Base-by-base conservation (phyloP, 108 stramenopile genomes). In the Nannochloropsis gaditana region DNA sequence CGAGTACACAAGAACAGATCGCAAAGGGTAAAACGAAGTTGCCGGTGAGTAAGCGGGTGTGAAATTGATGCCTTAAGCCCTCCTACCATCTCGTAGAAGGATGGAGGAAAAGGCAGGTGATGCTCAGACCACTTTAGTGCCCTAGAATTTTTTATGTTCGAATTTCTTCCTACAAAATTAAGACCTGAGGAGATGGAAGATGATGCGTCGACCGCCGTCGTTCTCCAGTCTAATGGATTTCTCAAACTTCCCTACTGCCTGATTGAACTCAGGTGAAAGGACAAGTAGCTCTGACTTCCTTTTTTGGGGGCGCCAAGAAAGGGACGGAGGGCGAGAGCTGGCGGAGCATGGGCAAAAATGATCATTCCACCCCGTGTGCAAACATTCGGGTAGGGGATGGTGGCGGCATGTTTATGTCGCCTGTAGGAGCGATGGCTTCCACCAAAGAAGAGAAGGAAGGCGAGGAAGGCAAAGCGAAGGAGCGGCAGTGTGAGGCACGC, bases 291-390 rank as follows among this genome's bases (percentile, higher is more conserved):
- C 59, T 73, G 59, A n/a, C 59, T n/a, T 73, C 59, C 59, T 73
- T 73, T n/a, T 73, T 73, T n/a, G 59, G 59, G 19, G n/a, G 59
- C 59, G 59, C 59, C 59, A 73, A 73, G 59, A 73, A 73, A n/a
- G 59, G 59, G 2, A n/a, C 15, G 15, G 59, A n/a, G 4, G 59
- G 59, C 59, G 59, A n/a, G 5, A n/a, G 59, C 19, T 4, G 8
- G 0, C 15, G 8, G 5, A 73, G 2, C 59, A 73, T 0, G 19
- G n/a, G 59, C n/a, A 2, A n/a, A n/a, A 73, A 73, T 5, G 59
- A 73, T n/a, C 19, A 15, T 73, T 15, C 59, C 2, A 73, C 59
- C 19, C 59, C 59, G 15, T n/a, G 59, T 73, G 59, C 59, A n/a
- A 73, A 73, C 8, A n/a, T 73, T 15, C 59, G 59, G 59, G 59